Evolutionary conservation across 192 early-diverging fungal species (phyloP).

Genomic region (Irineochytrium annulatum): DNA sequence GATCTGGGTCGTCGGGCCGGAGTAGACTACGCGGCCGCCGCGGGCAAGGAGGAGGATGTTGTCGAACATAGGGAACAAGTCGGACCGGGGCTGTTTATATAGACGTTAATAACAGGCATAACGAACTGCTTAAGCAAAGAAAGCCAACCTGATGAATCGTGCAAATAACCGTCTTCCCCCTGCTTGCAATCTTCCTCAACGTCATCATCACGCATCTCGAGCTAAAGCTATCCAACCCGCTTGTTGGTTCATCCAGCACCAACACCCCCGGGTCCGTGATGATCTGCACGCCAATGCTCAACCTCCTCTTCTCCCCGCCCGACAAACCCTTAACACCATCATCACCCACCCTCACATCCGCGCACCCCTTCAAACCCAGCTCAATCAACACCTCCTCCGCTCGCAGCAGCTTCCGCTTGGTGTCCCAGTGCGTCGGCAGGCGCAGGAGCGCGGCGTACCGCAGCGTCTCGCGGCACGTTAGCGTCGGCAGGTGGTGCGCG

Average conservation of each 20-base stretch:
- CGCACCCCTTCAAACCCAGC: slow-evolving; percentile 42
- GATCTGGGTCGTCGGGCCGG: slow-evolving; percentile 23
- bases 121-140: too few relatives aligned
- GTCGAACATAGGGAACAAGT: slow-evolving; percentile 74
- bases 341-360: slow-evolving; percentile 35
- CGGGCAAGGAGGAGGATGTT: slow-evolving; percentile 19
- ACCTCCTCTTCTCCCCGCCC: slow-evolving; percentile 69
- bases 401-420: slow-evolving; percentile 23
- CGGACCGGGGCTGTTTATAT: slow-evolving; percentile 73
- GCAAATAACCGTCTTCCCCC: slow-evolving; percentile 57
- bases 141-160: slow-evolving; percentile 83
- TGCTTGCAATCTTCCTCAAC: slow-evolving; percentile 23
- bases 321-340: slow-evolving; percentile 51
- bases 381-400: slow-evolving; percentile 35
- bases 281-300: slow-evolving; percentile 60
- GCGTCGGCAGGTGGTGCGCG: slow-evolving; percentile 37
- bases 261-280: slow-evolving; percentile 31
- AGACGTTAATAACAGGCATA: too few relatives aligned
- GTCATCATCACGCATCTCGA: slow-evolving; percentile 30
- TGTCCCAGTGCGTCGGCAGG: slow-evolving; percentile 29
- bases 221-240: slow-evolving; percentile 32
- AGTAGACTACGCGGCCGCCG: slow-evolving; percentile 34
- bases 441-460: slow-evolving; percentile 34
- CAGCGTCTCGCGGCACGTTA: slow-evolving; percentile 43
- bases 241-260: slow-evolving; percentile 13